These are phyloP conservation scores for Wickerhamomyces hampshirensis DNA, from an alignment of 805 yeast genomes.

Conservation along the genomic window DNA sequence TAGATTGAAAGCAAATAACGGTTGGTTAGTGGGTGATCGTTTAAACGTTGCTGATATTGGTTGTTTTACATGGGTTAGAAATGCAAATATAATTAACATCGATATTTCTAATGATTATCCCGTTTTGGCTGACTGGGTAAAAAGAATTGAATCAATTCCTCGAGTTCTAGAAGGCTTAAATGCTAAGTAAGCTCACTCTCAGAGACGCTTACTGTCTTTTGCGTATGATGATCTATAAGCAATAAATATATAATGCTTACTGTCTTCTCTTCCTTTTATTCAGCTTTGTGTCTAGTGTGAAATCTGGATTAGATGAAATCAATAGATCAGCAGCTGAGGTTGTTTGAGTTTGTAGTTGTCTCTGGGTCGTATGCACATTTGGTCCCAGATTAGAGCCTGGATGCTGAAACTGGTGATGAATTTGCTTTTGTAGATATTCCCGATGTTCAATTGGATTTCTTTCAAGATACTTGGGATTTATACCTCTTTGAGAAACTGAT, in stretches of 20 bases:
- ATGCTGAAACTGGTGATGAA: background rate
- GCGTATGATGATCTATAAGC: too few species aligned
- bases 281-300: conserved; percentile 8
- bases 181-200: too few species aligned
- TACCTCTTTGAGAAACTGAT: conserved; percentile 71
- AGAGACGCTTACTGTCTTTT: too few species aligned
- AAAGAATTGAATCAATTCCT: conserved; percentile 28
- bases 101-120: conserved; percentile 35
- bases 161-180: conserved; percentile 30
- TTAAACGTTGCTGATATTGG: conserved; percentile 56
- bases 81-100: conserved; percentile 16
- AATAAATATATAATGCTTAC: too few species aligned
- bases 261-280: conserved; percentile 2
- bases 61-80: conserved; percentile 41
- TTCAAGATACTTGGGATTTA: conserved; percentile 51
- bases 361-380: background rate
- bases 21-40: conserved; percentile 57
- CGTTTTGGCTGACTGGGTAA: conserved; percentile 35
- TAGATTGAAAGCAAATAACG: conserved; percentile 43
- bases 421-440: background rate
- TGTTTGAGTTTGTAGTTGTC: background rate
- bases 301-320: conserved; percentile 22
- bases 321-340: conserved; percentile 12
- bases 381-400: background rate
- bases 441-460: conserved; percentile 22